Evolutionary conservation across 1,284 basidiomycete genomes (phyloP), one percentile per base, ranked within the genome.

Genomic region (Ganoderma resinaceum): DNA sequence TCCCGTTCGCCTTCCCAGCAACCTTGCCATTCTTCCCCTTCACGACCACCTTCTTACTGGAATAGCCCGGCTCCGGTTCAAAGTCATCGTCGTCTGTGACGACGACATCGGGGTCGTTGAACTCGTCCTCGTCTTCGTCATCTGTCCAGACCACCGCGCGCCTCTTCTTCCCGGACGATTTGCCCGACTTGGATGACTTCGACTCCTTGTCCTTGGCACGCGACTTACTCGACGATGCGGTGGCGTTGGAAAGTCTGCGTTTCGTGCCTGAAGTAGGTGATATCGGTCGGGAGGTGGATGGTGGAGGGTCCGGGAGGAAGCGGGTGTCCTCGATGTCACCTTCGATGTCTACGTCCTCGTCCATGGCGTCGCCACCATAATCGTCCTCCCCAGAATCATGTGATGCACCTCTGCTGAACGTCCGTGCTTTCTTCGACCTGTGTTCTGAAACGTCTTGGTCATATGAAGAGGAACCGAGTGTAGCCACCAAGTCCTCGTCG

Each of bases 301-400:
- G 42, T 16, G 43, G 57, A 2, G 70, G 66, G 33, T 72, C 68
- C 16, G 72, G 70, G 2, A 71, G 66, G 61, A 73, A 74, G 53
- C 71, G 72, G n/a, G 71, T 68, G 40, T 75, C 75, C 31, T 76
- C 75, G 31, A 63, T 66, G 42, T 73, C 73, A 38, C 66, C 73
- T 57, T 76, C 76, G 38, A 72, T 70, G 35, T 77, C 78, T 3
- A 76, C 69, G 35, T 78, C 75, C 5, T 75, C 67, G 37, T 76
- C 77, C 18, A 35, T 69, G 3, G 74, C 76, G 33, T 58, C 73
- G 26, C 75, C 76, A n/a, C 60, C 71, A 33, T 72, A 60, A 23
- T 62, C 46, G 31, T 73, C 73, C 14, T 71, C 71, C 3, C 38
- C 66, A 1, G 62, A 69, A 18, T 66, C 69, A 14, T 53, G 63